Percentiles rank a stretch among this genome's conserved stretches.
Conservation (phyloP, 2,329 filamentous ascomycete genomes). For the Fusarium newnesense region DNA sequence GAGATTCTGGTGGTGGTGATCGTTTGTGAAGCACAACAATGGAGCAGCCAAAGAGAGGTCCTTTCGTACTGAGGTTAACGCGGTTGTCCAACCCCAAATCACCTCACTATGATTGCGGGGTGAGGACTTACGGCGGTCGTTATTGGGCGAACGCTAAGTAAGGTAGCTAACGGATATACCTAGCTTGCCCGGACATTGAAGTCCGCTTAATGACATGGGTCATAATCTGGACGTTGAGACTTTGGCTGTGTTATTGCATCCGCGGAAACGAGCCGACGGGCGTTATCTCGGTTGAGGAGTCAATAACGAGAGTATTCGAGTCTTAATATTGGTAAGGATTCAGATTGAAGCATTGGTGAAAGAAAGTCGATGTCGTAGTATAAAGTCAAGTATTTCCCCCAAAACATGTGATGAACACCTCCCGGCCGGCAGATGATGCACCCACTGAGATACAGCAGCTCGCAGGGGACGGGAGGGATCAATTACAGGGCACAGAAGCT, state of each 20-base stretch:
- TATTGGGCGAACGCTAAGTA: constrained; percentile 31
- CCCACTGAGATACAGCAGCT: background rate
- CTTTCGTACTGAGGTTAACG: constrained; percentile 31
- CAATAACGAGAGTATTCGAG: background rate
- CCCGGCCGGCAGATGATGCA: background rate
- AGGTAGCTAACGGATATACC: background rate
- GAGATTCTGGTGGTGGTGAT: constrained; percentile 15
- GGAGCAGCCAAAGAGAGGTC: background rate
- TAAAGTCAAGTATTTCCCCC: background rate
- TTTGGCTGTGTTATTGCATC: background rate
- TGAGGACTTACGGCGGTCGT: constrained; percentile 7
- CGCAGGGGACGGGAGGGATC: background rate
- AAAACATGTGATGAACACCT: background rate
- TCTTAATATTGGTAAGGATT: background rate
- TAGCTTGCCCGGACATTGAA: constrained; percentile 39
- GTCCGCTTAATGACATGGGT: constrained; percentile 33
- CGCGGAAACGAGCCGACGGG: background rate
- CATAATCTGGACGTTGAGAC: background rate
- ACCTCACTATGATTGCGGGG: constrained; percentile 30
- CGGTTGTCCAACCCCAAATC: constrained; percentile 30
- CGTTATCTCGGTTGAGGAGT: background rate
- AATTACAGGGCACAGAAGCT: background rate
- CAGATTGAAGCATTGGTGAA: background rate
- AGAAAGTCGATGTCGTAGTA: background rate
- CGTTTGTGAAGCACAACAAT: constrained; percentile 10